Percentiles rank a stretch among this genome's conserved stretches.
Evolutionary conservation across 257 asterid genomes (phyloP).

Genomic region (Solanum pinnatisectum): DNA sequence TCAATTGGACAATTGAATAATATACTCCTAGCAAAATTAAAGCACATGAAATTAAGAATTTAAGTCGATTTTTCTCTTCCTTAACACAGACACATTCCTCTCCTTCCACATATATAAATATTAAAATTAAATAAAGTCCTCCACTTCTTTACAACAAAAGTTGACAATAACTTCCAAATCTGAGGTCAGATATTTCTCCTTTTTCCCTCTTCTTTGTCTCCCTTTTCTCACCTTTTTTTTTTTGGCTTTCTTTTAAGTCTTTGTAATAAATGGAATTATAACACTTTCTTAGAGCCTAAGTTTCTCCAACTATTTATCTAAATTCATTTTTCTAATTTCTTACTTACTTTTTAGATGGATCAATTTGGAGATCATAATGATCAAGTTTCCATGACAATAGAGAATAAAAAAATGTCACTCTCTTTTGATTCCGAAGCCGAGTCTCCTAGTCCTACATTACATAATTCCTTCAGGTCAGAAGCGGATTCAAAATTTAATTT

Average conservation of each 20-base stretch:
- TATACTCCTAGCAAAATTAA: neutral
- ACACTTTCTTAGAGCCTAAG: neutral
- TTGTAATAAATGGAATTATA: neutral
- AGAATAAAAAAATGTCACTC: neutral
- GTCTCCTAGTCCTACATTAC: neutral
- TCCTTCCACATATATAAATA: neutral
- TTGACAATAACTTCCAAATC: neutral
- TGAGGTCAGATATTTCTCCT: neutral
- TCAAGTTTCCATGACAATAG: neutral
- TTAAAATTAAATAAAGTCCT: neutral
- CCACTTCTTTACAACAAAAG: neutral
- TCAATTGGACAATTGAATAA: neutral
- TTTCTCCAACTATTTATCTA: neutral
- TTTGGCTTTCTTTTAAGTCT: neutral
- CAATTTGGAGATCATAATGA: neutral
- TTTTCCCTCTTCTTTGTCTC: neutral
- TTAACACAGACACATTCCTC: neutral
- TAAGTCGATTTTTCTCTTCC: neutral
- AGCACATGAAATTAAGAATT: neutral
- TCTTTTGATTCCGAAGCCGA: neutral
- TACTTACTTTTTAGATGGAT: neutral
- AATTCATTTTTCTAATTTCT: neutral
- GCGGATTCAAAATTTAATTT: neutral
- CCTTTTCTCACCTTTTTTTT: neutral
- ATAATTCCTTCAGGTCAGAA: neutral